A percentile compares a stretch with the other conserved stretches of the same genome.
phyloP scores from a whole-genome alignment of 1,284 basidiomycete genomes.

The Puccinia novopanici region DNA sequence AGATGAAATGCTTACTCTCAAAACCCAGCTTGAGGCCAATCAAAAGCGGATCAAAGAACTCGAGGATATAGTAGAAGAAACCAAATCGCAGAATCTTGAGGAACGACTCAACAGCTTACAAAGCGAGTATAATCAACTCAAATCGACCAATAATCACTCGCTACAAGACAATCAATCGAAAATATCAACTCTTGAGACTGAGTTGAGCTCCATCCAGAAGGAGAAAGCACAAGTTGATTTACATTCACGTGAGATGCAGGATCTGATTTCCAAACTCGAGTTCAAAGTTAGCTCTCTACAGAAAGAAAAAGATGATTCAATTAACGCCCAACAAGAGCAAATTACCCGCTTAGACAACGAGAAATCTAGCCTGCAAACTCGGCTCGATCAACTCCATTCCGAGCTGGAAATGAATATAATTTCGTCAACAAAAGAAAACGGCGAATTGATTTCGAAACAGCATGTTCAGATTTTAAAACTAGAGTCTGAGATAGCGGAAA shows the following conservation, averaged over 20 bases:
- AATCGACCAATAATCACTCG: background rate
- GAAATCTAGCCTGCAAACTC: background rate
- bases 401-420: background rate
- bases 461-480: slow-evolving; percentile 2
- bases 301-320: slow-evolving; percentile 5
- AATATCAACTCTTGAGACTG: slow-evolving; percentile 9
- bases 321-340: slow-evolving; percentile 4
- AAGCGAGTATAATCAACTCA: slow-evolving; percentile 26
- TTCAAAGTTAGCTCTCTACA: background rate
- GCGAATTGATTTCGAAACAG: background rate
- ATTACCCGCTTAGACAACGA: background rate
- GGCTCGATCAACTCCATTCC: slow-evolving; percentile 27
- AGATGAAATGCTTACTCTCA: background rate
- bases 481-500: slow-evolving; percentile 1
- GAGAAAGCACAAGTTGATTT: slow-evolving; percentile 3
- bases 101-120: background rate
- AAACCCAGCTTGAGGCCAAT: slow-evolving; percentile 15
- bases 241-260: background rate
- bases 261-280: slow-evolving; percentile 26
- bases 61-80: background rate
- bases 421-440: slow-evolving; percentile 13
- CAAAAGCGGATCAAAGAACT: slow-evolving; percentile 11
- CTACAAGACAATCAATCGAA: background rate
- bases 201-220: slow-evolving; percentile 7
- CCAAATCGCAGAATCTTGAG: slow-evolving; percentile 16